phyloP scores from a whole-genome alignment of 2,329 filamentous ascomycete species.

The Xenoacremonium recifei region DNA sequence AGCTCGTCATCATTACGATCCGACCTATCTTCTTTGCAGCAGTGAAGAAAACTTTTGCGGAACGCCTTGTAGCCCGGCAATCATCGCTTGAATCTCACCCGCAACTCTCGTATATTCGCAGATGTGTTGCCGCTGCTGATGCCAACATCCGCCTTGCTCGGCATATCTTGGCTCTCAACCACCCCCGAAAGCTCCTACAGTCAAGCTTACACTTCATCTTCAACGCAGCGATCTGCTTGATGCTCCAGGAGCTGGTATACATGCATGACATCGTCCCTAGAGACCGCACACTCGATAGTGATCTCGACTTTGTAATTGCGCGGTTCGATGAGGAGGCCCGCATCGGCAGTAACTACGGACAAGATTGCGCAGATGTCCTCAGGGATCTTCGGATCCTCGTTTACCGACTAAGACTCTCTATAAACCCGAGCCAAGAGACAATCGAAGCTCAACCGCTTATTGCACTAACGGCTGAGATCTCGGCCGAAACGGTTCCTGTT shows the following conservation, averaged over 20 bases:
- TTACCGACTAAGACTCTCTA: constrained; percentile 29
- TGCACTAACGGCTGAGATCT: too few relatives aligned
- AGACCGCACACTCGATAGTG: constrained; percentile 21
- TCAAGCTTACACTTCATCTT: constrained; percentile 48
- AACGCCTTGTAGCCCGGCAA: constrained; percentile 32
- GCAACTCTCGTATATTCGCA: constrained; percentile 30
- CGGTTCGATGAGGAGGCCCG: constrained; percentile 40
- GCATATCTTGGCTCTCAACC: constrained; percentile 35
- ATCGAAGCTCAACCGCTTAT: too few relatives aligned
- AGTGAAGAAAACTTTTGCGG: constrained; percentile 46
- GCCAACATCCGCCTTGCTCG: constrained; percentile 45
- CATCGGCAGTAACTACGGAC: constrained; percentile 37
- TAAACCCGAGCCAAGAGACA: constrained; percentile 11
- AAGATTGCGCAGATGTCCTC: constrained; percentile 38
- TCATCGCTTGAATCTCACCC: constrained; percentile 21
- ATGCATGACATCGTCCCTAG: constrained; percentile 26
- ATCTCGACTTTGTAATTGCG: constrained; percentile 40
- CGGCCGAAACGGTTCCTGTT: too few relatives aligned
- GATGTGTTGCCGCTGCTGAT: constrained; percentile 44
- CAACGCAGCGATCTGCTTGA: constrained; percentile 48
- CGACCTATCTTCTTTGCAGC: constrained; percentile 47
- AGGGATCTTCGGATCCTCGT: constrained; percentile 37
- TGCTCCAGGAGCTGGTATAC: constrained; percentile 44
- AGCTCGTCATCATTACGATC: constrained; percentile 46
- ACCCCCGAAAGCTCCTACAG: constrained; percentile 40